These are phyloP conservation scores for Epichloe sibirici DNA, from an alignment of 2,329 filamentous ascomycete genomes.

Conservation along the genomic window DNA sequence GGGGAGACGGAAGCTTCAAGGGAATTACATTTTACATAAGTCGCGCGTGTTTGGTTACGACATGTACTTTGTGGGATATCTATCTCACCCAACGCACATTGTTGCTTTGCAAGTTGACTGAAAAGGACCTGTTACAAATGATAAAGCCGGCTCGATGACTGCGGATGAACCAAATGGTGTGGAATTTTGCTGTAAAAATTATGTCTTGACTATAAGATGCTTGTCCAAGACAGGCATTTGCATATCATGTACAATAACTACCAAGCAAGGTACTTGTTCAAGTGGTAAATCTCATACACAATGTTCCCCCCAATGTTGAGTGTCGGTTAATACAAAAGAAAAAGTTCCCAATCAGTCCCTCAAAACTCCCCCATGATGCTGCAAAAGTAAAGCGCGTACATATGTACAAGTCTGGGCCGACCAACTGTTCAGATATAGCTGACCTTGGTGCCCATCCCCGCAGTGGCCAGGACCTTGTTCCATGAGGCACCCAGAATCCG, in stretches of 20 bases:
- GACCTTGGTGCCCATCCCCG: constrained; percentile 95
- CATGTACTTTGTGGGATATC: too few relatives aligned
- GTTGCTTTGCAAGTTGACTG: too few relatives aligned
- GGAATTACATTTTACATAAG: too few relatives aligned
- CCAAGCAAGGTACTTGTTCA: not conserved
- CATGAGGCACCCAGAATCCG: constrained; percentile 58
- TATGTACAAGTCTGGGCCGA: constrained; percentile 1
- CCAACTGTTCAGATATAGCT: constrained; percentile 62
- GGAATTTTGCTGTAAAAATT: too few relatives aligned
- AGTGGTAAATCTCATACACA: not conserved
- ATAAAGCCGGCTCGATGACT: too few relatives aligned
- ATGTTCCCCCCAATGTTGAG: not conserved
- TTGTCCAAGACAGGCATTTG: too few relatives aligned
- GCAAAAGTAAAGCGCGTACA: constrained; percentile 7
- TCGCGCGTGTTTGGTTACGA: too few relatives aligned
- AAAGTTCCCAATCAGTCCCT: constrained; percentile 1
- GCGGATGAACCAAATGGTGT: too few relatives aligned
- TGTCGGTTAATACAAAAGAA: not conserved
- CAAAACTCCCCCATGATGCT: constrained; percentile 19
- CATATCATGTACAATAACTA: not conserved
- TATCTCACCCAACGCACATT: too few relatives aligned
- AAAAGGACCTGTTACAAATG: too few relatives aligned
- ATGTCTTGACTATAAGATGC: too few relatives aligned
- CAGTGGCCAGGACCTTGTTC: constrained; percentile 71
- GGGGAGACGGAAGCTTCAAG: too few relatives aligned